Conservation (phyloP, 2,329 filamentous ascomycete genomes). For the Phyllosticta citriasiana region DNA sequence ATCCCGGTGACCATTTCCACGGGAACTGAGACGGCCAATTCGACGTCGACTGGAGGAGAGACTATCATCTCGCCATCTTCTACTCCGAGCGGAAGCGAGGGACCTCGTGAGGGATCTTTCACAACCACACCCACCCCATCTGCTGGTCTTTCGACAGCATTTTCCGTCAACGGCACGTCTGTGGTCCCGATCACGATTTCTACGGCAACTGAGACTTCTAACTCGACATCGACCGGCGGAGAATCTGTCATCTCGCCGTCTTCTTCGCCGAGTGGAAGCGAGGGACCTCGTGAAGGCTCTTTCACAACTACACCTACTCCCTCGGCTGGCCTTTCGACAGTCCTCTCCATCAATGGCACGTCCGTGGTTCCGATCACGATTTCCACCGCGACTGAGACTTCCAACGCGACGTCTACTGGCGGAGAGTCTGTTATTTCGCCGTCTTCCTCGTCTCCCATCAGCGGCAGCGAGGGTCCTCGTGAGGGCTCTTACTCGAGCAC, state of each 20-base stretch:
- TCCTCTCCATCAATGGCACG: not conserved
- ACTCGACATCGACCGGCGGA: constrained; percentile 10
- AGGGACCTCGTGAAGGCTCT: not conserved
- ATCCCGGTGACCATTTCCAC: not conserved
- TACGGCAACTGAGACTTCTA: constrained; percentile 2
- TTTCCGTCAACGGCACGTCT: not conserved
- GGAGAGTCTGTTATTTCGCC: not conserved
- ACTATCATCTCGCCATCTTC: not conserved
- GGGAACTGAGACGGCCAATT: not conserved
- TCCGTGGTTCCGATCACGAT: not conserved
- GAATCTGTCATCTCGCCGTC: not conserved
- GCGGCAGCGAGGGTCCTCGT: not conserved
- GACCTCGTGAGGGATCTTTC: not conserved
- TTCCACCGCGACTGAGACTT: not conserved
- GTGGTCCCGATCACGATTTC: not conserved
- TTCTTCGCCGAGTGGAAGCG: no score
- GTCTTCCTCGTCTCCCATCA: not conserved
- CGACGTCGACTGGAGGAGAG: not conserved
- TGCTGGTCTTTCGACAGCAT: not conserved
- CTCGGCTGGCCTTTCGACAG: not conserved
- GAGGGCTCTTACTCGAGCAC: not conserved
- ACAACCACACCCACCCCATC: not conserved
- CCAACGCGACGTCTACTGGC: not conserved
- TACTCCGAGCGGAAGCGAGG: not conserved
- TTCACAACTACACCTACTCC: not conserved